phyloP scores from a whole-genome alignment of 164 flowering plant genomes.

The Magnolia kwangsiensis region DNA sequence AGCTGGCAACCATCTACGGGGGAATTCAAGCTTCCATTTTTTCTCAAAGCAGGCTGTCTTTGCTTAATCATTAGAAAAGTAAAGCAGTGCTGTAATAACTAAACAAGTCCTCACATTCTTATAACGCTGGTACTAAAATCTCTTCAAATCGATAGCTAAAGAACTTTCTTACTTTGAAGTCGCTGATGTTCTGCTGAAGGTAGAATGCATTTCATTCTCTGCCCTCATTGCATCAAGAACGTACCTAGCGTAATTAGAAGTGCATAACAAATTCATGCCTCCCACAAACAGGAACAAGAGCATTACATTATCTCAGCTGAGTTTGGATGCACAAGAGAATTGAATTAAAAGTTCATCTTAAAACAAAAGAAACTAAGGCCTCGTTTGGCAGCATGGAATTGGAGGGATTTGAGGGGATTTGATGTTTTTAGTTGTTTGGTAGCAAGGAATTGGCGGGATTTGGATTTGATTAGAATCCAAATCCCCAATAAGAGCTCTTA shows the following conservation, averaged over 20 bases:
- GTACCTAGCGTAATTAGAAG: conserved; percentile 38
- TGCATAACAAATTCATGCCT: not conserved
- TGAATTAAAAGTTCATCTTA: too few relatives aligned
- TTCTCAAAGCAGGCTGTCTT: conserved; percentile 89
- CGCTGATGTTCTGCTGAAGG: conserved; percentile 26
- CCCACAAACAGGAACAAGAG: not conserved
- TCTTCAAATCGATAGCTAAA: not conserved
- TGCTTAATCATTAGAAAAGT: conserved; percentile 60
- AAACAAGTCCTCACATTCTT: not conserved
- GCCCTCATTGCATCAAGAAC: conserved; percentile 83
- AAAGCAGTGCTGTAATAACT: conserved; percentile 1
- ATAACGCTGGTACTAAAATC: not conserved
- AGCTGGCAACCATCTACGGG: conserved; percentile 43
- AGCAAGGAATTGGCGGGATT: too few relatives aligned
- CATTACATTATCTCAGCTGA: too few relatives aligned
- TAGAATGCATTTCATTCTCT: conserved; percentile 39
- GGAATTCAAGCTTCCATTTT: conserved; percentile 48
- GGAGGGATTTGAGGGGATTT: too few relatives aligned
- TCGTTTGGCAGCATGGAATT: too few relatives aligned
- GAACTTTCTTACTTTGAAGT: conserved; percentile 58
- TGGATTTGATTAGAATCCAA: too few relatives aligned
- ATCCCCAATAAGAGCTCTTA: too few relatives aligned
- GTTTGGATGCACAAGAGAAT: too few relatives aligned
- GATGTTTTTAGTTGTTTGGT: too few relatives aligned
- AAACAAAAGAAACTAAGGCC: too few relatives aligned